Conservation (phyloP, 1,284 basidiomycete species). For the Cryptococcus neoformans region DNA sequence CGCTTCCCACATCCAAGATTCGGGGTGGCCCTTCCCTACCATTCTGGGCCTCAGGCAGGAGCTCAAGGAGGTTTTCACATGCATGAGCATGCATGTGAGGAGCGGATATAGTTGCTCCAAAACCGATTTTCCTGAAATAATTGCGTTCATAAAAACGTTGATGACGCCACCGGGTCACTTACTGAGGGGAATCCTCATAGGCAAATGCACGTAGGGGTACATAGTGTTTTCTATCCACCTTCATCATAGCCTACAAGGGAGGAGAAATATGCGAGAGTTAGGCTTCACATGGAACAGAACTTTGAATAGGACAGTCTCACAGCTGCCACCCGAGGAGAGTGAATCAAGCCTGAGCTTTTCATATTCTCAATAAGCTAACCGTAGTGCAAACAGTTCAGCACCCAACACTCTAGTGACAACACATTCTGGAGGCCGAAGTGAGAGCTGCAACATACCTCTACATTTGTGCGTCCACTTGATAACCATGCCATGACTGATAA, state of each 20-base stretch:
- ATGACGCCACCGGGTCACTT: slow-evolving; percentile 8
- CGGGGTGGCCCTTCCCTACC: slow-evolving; percentile 10
- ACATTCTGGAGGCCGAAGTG: not conserved
- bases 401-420: too few relatives aligned
- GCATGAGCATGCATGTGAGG: slow-evolving; percentile 51
- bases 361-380: slow-evolving; percentile 43
- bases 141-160: not conserved
- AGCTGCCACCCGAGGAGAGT: slow-evolving; percentile 30
- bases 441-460: slow-evolving; percentile 26
- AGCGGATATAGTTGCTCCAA: slow-evolving; percentile 49
- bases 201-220: slow-evolving; percentile 25
- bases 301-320: slow-evolving; percentile 13
- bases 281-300: too few relatives aligned
- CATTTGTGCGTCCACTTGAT: slow-evolving; percentile 37
- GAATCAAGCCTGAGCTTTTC: slow-evolving; percentile 31
- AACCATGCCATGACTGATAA: slow-evolving; percentile 37
- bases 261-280: not conserved
- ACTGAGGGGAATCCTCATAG: slow-evolving; percentile 50
- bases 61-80: slow-evolving; percentile 36
- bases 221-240: slow-evolving; percentile 46
- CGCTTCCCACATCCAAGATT: slow-evolving; percentile 48
- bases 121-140: slow-evolving; percentile 42
- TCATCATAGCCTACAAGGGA: slow-evolving; percentile 38
- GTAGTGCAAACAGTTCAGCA: not conserved
- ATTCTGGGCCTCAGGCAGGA: slow-evolving; percentile 19